These are phyloP conservation scores for Kodamaea hsintzibuensis DNA, from an alignment of 805 yeast genomes.

Conservation along the genomic window DNA sequence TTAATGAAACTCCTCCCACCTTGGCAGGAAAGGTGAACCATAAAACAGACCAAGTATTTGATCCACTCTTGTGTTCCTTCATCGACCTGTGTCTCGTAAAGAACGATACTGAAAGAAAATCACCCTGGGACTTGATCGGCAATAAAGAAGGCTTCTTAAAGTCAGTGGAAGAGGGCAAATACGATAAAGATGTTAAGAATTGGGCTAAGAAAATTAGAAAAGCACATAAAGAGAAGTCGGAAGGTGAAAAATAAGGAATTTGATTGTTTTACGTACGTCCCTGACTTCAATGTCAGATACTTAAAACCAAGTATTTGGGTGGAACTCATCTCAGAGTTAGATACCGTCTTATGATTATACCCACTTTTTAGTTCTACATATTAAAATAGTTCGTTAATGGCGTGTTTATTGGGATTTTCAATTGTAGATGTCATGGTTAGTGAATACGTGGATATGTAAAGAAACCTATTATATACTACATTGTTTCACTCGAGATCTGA, in stretches of 20 bases:
- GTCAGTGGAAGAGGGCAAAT: conserved; percentile 30
- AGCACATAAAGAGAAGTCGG: conserved; percentile 26
- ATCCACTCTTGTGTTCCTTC: conserved; percentile 58
- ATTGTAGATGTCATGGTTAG: no score
- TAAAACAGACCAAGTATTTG: conserved; percentile 32
- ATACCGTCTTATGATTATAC: neutral
- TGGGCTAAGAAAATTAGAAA: conserved; percentile 45
- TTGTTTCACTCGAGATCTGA: no score
- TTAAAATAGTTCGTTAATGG: neutral
- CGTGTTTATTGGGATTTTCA: neutral
- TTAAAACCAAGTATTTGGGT: neutral
- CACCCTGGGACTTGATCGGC: conserved; percentile 67
- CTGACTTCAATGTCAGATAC: neutral
- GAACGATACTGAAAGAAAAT: conserved; percentile 65
- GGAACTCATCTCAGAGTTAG: neutral
- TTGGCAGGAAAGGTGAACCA: conserved; percentile 41
- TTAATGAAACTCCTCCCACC: conserved; percentile 87
- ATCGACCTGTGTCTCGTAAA: conserved; percentile 73
- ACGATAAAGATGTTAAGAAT: conserved; percentile 36
- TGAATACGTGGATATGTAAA: no score
- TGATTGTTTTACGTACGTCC: neutral
- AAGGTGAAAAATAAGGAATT: conserved; percentile 5
- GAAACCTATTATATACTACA: no score
- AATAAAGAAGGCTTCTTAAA: conserved; percentile 29
- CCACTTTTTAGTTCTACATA: neutral